Evolutionary conservation across 441 rosid genomes (phyloP), one percentile per base, ranked within the genome.

Genomic region (Corymbia citriodora): DNA sequence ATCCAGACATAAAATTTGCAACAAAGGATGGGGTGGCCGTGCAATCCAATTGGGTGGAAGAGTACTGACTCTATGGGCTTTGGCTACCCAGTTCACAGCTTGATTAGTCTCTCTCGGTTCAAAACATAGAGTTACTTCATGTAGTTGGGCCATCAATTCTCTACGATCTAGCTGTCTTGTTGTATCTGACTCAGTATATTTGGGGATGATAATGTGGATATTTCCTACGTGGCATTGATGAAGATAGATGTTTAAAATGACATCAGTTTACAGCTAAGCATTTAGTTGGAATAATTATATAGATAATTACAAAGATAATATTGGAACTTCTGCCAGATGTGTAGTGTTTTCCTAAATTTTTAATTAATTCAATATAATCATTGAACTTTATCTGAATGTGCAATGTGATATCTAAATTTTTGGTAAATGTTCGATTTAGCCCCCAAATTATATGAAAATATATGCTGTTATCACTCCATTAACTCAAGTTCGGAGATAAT

Each of bases 391-490:
- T 59, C 23, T 29, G 2, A 59, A 2, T 59, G 1, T 25, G 10
- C 25, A 59, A 59, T 59, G 65, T 59, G 65, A 25, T 25, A 0
- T 59, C 25, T 14, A 1, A 10, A 4, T 7, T 25, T 25, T 59
- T 59, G n/a, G 1, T 59, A 59, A 59, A 59, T 59, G 7, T 59
- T 59, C 14, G 0, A 59, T 25, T 14, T 1, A 10, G 25, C 13
- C 7, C 65, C n/a, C 11, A 59, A 59, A 59, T 59, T 4, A 59
- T 59, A 59, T 59, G 25, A 59, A 59, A 59, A 25, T 10, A 59
- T 59, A 0, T 1, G 3, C 25, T 59, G 7, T 25, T 25, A 59
- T 59, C 14, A 0, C 9, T 59, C 7, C 12, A 0, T 59, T 0
- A 1, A 59, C 25, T 59, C n/a, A 25, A 9, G 29, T 59, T 59